Evolutionary conservation across 2,329 filamentous ascomycete genomes (phyloP).

Genomic region (Sporothrix phasma): DNA sequence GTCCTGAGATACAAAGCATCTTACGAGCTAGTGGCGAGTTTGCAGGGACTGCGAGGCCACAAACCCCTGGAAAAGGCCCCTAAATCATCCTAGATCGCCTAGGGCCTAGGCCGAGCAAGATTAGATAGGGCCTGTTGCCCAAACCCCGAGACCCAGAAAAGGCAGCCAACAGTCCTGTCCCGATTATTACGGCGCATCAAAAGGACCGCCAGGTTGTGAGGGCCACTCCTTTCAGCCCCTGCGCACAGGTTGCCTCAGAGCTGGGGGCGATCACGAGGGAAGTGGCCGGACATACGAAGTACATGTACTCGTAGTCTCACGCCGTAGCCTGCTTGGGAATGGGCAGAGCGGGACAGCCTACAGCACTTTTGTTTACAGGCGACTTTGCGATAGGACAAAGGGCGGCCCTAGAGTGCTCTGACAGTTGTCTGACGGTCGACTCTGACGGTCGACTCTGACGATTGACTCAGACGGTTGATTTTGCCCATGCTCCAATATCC

Average conservation of each 20-base stretch:
- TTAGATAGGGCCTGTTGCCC: not conserved
- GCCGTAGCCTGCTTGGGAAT: not conserved
- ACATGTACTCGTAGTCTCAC: no score
- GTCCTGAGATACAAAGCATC: not conserved
- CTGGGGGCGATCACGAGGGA: not conserved
- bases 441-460: no score
- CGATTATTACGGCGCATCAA: not conserved
- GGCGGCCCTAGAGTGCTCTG: not conserved
- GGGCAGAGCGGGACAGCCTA: not conserved
- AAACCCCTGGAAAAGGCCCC: not conserved
- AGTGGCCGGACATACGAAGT: not conserved
- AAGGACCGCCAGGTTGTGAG: not conserved
- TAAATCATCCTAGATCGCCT: not conserved
- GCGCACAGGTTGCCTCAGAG: not conserved
- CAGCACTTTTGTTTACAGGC: not conserved
- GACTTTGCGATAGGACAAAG: not conserved
- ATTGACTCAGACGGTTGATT: no score
- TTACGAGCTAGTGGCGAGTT: slow-evolving; percentile 2
- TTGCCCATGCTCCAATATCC: no score
- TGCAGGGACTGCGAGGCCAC: not conserved
- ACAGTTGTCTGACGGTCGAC: no score
- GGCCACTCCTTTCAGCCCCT: not conserved
- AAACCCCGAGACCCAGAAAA: not conserved
- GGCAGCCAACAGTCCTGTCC: not conserved
- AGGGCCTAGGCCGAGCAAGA: no score